phyloP scores from a whole-genome alignment of 768 basidiomycete species.

The Ramaria sp. region DNA sequence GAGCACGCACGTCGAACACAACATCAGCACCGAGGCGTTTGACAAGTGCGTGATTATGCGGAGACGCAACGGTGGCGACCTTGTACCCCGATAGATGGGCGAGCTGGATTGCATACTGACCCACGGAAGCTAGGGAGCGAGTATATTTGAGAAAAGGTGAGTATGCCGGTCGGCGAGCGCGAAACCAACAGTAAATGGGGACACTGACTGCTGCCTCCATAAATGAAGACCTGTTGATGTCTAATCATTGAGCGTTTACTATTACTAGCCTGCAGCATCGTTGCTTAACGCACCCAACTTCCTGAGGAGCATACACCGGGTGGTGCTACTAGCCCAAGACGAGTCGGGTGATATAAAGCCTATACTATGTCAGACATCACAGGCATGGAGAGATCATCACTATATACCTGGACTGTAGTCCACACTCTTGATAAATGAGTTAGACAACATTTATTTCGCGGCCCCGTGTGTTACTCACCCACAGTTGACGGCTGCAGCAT shows the following conservation, averaged over 20 bases:
- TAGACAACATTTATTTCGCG: background rate
- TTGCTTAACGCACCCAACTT: slow-evolving; percentile 2
- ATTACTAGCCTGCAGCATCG: background rate
- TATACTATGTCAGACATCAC: background rate
- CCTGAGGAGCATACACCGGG: background rate
- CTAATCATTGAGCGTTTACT: background rate
- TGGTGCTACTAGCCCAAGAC: background rate
- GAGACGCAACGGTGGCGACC: slow-evolving; percentile 35
- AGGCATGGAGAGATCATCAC: too few species aligned
- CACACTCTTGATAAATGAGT: background rate
- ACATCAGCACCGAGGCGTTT: slow-evolving; percentile 32
- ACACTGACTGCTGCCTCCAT: too few species aligned
- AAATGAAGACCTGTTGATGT: slow-evolving; percentile 9
- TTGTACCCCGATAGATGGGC: slow-evolving; percentile 31
- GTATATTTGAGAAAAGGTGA: too few species aligned
- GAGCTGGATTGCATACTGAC: slow-evolving; percentile 29
- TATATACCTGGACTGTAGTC: background rate
- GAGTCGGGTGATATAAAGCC: slow-evolving; percentile 3
- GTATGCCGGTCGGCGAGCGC: too few species aligned
- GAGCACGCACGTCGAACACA: slow-evolving; percentile 23
- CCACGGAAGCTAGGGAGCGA: slow-evolving; percentile 14
- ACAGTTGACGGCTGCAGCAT: background rate
- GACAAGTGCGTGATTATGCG: slow-evolving; percentile 26
- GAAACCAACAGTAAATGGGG: too few species aligned
- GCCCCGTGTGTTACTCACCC: background rate